Conservation (phyloP, 2,329 filamentous ascomycete species). For the Raffaelea albimanens region DNA sequence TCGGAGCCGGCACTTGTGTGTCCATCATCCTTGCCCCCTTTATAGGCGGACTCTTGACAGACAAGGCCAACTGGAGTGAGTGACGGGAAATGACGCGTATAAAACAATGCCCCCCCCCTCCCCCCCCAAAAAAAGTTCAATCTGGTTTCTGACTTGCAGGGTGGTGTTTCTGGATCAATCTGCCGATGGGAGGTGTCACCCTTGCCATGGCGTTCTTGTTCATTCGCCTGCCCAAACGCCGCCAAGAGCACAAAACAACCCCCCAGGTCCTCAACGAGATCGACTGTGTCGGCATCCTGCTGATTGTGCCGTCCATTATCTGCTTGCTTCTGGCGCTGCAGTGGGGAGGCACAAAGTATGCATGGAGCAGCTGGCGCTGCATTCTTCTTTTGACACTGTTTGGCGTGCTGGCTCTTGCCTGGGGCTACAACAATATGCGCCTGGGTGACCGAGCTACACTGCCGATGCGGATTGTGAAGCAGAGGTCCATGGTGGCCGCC, state of each 20-base stretch:
- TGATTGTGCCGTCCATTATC: slow-evolving; percentile 42
- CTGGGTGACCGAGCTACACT: slow-evolving; percentile 23
- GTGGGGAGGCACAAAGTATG: slow-evolving; percentile 42
- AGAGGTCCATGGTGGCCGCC: slow-evolving; percentile 28
- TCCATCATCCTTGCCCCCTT: no score
- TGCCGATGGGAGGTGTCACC: background rate
- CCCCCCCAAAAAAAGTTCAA: no score
- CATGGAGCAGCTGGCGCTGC: slow-evolving; percentile 39
- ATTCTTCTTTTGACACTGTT: slow-evolving; percentile 42
- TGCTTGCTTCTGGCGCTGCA: slow-evolving; percentile 46
- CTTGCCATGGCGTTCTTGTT: background rate
- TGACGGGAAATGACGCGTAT: no score
- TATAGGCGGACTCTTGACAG: slow-evolving; percentile 4
- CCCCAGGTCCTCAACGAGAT: slow-evolving; percentile 16
- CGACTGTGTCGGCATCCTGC: slow-evolving; percentile 37
- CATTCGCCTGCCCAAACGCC: background rate
- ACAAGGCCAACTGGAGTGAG: no score
- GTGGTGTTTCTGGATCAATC: background rate
- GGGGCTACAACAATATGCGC: slow-evolving; percentile 32
- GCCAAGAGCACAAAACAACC: background rate
- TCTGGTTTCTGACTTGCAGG: background rate
- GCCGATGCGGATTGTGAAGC: slow-evolving; percentile 29
- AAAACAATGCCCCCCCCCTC: no score
- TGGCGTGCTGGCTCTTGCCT: slow-evolving; percentile 34
- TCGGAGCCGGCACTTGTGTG: no score